Conservation (phyloP, 352 stramenopile species). For the Phytophthora sojae region DNA sequence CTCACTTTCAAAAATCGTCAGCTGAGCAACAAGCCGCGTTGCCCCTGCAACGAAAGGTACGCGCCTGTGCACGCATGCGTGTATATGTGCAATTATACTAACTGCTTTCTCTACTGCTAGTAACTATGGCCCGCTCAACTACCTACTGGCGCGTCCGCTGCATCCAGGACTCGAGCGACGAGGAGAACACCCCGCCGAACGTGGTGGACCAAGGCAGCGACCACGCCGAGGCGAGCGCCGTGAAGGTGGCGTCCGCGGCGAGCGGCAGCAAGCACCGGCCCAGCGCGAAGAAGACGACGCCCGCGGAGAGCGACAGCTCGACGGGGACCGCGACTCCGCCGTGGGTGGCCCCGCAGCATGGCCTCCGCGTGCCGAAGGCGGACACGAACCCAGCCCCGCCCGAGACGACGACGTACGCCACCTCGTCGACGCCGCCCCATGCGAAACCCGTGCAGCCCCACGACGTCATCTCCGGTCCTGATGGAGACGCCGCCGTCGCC, state of each 20-base stretch:
- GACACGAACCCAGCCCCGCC: background rate
- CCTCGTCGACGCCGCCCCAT: background rate
- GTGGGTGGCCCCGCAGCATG: background rate
- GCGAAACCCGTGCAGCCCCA: background rate
- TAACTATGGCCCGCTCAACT: background rate
- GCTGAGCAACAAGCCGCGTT: background rate
- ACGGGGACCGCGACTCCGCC: background rate
- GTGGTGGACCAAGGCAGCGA: background rate
- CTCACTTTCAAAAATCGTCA: background rate
- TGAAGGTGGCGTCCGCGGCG: background rate
- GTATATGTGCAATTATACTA: background rate
- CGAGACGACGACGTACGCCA: background rate
- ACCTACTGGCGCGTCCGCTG: background rate
- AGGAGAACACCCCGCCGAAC: background rate
- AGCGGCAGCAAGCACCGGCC: background rate
- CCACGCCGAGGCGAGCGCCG: background rate
- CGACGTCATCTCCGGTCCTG: background rate
- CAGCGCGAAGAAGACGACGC: background rate
- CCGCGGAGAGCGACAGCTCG: background rate
- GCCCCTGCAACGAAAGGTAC: background rate
- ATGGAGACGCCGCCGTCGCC: background rate
- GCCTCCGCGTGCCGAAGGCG: background rate
- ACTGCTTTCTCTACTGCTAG: background rate
- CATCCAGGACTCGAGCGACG: background rate
- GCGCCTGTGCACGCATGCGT: background rate